Base-by-base conservation (phyloP, 2,329 filamentous ascomycete genomes). In the Aspergillus sergii region DNA sequence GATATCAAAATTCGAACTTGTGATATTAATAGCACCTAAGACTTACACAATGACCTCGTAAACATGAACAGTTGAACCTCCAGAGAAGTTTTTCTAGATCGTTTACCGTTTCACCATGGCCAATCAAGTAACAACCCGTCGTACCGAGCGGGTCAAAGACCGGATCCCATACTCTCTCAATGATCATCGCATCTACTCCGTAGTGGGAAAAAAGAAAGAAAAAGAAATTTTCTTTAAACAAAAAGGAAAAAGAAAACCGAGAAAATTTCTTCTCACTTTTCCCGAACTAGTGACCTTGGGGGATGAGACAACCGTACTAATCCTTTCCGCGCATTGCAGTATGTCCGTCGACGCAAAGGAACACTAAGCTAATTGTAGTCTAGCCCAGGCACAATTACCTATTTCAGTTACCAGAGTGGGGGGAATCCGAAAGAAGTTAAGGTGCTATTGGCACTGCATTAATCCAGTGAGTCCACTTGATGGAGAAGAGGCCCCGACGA, bases 111-210 rank as follows among this genome's bases (percentile, higher is more conserved):
- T 76, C 74, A 75, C 65, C 54, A 36, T 11, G 60, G 73, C 66
- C 70, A 72, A 76, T 76, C 73, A 76, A 76, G 73, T 70, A 23
- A 28, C 48, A 61, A 63, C 58, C 60, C 57, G 58, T 56, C 60
- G 65, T 59, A 59, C 58, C 39, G 50, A 58, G 48, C 54, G 58
- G 65, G 67, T 60, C 58, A 66, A 65, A 63, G 26, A 28, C 51
- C n/a, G 41, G 51, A 23, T 39, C 21, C 51, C 12, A 36, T 41
- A 10, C 36, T 54, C 32, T 26, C 30, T 50, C 57, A 51, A 39
- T 50, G 32, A 59, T 50, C 45, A 59, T 23, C 43, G 21, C 23
- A 36, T 26, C 36, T 41, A 16, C 16, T 19, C 36, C 16, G 6
- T 19, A 41, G 39, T 41, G 39, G 39, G 19, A n/a, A 41, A 41